Conservation (phyloP, 805 yeast genomes). For the Candida taoyuanica region DNA sequence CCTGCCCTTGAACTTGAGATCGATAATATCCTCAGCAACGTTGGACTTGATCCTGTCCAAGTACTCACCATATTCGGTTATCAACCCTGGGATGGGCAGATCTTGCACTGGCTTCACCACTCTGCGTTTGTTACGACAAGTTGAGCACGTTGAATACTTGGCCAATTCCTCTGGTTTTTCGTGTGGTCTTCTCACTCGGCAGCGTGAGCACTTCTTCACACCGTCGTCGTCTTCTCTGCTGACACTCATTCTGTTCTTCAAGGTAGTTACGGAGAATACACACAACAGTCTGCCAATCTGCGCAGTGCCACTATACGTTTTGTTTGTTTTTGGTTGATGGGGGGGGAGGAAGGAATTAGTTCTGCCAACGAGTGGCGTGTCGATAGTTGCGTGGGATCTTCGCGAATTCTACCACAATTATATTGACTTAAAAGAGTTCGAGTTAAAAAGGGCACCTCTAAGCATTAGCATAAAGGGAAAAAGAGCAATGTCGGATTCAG, state of each 20-base stretch:
- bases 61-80: slow-evolving; percentile 32
- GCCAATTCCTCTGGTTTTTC: slow-evolving; percentile 31
- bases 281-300: slow-evolving; percentile 5
- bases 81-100: slow-evolving; percentile 23
- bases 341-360: too few species aligned
- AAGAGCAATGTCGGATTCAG: slow-evolving; percentile 21
- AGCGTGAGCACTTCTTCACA: slow-evolving; percentile 39
- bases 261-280: not conserved
- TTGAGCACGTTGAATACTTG: slow-evolving; percentile 39
- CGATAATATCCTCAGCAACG: slow-evolving; percentile 31
- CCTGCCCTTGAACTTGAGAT: slow-evolving; percentile 32
- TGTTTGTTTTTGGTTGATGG: not conserved
- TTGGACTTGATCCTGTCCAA: slow-evolving; percentile 33
- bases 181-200: slow-evolving; percentile 35
- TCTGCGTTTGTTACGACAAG: slow-evolving; percentile 37
- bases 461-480: too few species aligned
- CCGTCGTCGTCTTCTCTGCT: not conserved
- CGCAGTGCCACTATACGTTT: slow-evolving; percentile 4
- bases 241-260: not conserved
- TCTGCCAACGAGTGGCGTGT: slow-evolving; percentile 1
- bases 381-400: not conserved
- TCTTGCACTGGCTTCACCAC: slow-evolving; percentile 24
- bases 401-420: too few species aligned
- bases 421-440: too few species aligned
- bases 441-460: too few species aligned